phyloP scores from a whole-genome alignment of 306 rosid genomes.

The Pyrus bretschneideri region DNA sequence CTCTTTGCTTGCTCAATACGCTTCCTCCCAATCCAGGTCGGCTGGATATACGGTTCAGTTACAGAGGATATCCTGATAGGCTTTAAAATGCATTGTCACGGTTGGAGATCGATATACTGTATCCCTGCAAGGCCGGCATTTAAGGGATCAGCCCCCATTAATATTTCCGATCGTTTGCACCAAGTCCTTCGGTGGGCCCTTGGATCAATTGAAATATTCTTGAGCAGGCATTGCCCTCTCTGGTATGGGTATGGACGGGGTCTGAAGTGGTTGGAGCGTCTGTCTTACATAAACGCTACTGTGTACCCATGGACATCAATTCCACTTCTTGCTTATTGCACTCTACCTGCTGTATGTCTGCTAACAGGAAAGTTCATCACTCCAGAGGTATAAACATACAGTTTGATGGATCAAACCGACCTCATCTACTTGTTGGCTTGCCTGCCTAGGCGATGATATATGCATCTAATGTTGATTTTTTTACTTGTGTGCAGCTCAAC shows the following conservation, averaged over 20 bases:
- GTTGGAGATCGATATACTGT: conserved; percentile 76
- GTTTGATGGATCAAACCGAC: not conserved
- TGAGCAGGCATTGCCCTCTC: conserved; percentile 68
- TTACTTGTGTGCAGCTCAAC: conserved; percentile 36
- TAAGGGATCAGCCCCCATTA: conserved; percentile 37
- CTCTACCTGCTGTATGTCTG: conserved; percentile 66
- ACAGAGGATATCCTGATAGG: conserved; percentile 66
- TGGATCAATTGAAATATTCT: conserved; percentile 66
- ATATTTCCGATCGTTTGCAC: conserved; percentile 46
- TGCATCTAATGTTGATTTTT: not conserved
- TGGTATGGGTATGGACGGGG: conserved; percentile 84
- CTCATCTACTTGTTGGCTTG: not conserved
- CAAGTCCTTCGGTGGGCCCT: conserved; percentile 66
- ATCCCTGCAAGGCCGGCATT: conserved; percentile 52
- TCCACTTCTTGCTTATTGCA: conserved; percentile 62
- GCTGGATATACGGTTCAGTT: conserved; percentile 76
- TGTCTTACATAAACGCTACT: conserved; percentile 60
- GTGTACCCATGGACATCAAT: conserved; percentile 68
- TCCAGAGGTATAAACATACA: conserved; percentile 46
- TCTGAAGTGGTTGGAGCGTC: conserved; percentile 51
- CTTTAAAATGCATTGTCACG: conserved; percentile 76
- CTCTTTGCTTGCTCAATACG: not conserved
- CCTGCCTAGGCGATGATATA: not conserved
- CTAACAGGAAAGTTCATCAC: conserved; percentile 61
- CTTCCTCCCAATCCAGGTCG: conserved; percentile 37